phyloP scores from a whole-genome alignment of 2,329 filamentous ascomycete genomes.

The Fusarium caatingaense region DNA sequence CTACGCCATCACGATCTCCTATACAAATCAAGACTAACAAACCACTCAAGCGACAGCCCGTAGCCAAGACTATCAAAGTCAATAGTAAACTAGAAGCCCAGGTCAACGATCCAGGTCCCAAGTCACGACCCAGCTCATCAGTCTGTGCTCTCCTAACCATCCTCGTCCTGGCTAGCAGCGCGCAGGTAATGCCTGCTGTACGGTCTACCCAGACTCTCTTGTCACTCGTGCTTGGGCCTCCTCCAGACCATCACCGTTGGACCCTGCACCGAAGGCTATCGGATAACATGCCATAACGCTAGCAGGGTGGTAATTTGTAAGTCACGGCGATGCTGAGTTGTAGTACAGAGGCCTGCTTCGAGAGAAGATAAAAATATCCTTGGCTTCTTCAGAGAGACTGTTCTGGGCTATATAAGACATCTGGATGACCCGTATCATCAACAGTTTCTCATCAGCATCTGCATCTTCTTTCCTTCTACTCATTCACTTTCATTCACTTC shows the following conservation, averaged over 20 bases:
- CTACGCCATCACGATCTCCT: neutral
- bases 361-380: neutral
- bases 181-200: neutral
- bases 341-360: neutral
- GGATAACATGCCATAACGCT: slow-evolving; percentile 1
- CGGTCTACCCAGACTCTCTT: slow-evolving; percentile 7
- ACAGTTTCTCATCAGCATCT: slow-evolving; percentile 20
- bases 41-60: neutral
- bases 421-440: slow-evolving; percentile 13
- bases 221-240: slow-evolving; percentile 24
- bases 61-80: neutral
- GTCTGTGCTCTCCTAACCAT: slow-evolving; percentile 7
- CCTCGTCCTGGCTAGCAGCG: slow-evolving; percentile 20
- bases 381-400: neutral
- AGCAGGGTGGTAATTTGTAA: slow-evolving; percentile 5
- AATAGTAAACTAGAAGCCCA: neutral
- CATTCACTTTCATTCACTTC: slow-evolving; percentile 35
- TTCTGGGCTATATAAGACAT: slow-evolving; percentile 29
- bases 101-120: slow-evolving; percentile 1
- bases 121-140: neutral
- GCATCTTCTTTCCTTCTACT: slow-evolving; percentile 14
- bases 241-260: slow-evolving; percentile 1
- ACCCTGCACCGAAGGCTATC: slow-evolving; percentile 4
- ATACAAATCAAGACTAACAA: neutral
- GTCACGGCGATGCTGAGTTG: neutral